These are phyloP conservation scores for Aegilops bicornis DNA, from an alignment of 176 grass and related monocot species.

Conservation along the genomic window DNA sequence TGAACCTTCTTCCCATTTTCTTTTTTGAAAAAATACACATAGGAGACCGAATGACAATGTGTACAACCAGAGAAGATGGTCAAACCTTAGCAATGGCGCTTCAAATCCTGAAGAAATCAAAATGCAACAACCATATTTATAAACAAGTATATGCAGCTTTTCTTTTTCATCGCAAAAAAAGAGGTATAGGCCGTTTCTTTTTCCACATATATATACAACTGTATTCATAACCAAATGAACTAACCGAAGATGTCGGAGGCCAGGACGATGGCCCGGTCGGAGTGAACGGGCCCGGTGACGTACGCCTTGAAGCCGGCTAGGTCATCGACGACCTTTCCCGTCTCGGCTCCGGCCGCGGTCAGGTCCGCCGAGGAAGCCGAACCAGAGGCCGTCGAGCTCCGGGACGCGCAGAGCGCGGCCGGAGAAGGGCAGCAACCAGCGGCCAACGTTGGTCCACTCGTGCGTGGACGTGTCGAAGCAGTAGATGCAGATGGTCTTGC, in stretches of 20 bases:
- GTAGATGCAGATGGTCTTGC: neutral
- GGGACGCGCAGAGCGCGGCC: neutral
- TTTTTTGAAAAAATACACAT: no score
- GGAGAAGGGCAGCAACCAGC: neutral
- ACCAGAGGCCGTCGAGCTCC: neutral
- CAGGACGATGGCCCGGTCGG: constrained; percentile 1
- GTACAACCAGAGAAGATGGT: neutral
- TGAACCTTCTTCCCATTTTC: no score
- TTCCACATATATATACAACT: no score
- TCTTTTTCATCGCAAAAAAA: no score
- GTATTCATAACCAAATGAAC: neutral
- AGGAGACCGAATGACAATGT: no score
- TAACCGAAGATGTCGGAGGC: constrained; percentile 30
- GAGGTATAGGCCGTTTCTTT: no score
- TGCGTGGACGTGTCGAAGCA: neutral
- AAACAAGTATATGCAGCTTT: no score
- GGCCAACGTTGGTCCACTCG: neutral
- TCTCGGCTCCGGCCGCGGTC: neutral
- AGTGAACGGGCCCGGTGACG: constrained; percentile 1
- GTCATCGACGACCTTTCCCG: constrained; percentile 10
- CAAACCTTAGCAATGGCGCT: constrained; percentile 35
- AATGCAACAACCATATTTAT: neutral
- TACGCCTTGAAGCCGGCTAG: constrained; percentile 23
- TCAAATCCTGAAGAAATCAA: constrained; percentile 25
- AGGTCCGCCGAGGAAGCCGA: neutral